Conservation (phyloP, 2,329 filamentous ascomycete species). For the Nothophaeocryptopus gaeumannii region DNA sequence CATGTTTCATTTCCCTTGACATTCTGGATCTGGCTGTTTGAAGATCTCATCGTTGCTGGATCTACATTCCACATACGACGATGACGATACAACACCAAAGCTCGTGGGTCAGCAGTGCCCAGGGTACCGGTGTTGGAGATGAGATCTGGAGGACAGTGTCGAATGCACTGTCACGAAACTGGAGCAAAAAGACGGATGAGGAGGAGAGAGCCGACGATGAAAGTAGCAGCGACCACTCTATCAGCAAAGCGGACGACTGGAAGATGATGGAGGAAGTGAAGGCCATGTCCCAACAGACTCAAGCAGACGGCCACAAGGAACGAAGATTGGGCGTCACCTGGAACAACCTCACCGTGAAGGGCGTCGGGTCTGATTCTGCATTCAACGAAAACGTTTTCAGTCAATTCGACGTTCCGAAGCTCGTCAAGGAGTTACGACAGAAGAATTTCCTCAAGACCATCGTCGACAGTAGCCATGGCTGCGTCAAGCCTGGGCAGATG, state of each 20-base stretch:
- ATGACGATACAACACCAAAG: constrained; percentile 3
- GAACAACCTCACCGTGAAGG: constrained; percentile 63
- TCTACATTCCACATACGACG: constrained; percentile 7
- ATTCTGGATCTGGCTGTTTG: constrained; percentile 5
- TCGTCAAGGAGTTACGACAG: constrained; percentile 43
- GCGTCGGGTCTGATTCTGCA: constrained; percentile 59
- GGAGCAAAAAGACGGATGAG: constrained; percentile 11
- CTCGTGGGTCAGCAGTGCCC: constrained; percentile 13
- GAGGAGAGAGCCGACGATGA: constrained; percentile 6
- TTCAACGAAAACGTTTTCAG: constrained; percentile 59
- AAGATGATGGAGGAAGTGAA: constrained; percentile 50
- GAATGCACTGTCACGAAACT: constrained; percentile 15
- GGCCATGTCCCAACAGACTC: constrained; percentile 43
- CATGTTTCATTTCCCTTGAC: constrained; percentile 1
- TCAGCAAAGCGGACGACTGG: constrained; percentile 47
- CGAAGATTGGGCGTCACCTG: constrained; percentile 63
- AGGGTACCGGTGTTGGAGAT: constrained; percentile 20
- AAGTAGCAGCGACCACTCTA: constrained; percentile 19
- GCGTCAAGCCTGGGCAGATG: constrained; percentile 60
- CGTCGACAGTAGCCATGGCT: constrained; percentile 59
- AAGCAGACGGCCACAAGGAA: constrained; percentile 47
- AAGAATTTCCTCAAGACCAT: constrained; percentile 60
- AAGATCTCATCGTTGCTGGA: background rate
- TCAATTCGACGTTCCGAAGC: constrained; percentile 52
- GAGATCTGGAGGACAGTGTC: constrained; percentile 22